phyloP scores from a whole-genome alignment of 495 filamentous ascomycete species.

The Aspergillus haitiensis region DNA sequence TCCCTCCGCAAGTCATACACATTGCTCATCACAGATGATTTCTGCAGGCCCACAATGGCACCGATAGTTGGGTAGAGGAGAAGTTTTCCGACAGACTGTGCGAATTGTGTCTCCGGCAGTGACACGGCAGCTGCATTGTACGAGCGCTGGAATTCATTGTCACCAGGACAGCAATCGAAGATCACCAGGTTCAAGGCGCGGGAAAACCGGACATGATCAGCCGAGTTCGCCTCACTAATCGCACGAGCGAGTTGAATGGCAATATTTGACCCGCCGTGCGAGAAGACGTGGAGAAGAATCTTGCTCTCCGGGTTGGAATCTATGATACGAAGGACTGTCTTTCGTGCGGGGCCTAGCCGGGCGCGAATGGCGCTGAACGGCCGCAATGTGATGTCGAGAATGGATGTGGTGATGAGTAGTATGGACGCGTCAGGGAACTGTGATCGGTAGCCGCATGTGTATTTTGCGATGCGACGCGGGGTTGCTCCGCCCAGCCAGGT shows the following conservation, averaged over 20 bases:
- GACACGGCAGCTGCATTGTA: slow-evolving; percentile 29
- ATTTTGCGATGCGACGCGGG: slow-evolving; percentile 34
- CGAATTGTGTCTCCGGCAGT: slow-evolving; percentile 12
- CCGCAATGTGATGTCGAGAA: slow-evolving; percentile 23
- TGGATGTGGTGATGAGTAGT: slow-evolving; percentile 29
- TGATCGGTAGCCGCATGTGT: slow-evolving; percentile 25
- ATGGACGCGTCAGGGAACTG: slow-evolving; percentile 26
- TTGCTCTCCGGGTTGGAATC: slow-evolving; percentile 13
- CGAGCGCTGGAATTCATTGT: slow-evolving; percentile 27
- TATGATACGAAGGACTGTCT: slow-evolving; percentile 24
- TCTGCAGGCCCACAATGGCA: slow-evolving; percentile 23
- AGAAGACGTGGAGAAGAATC: slow-evolving; percentile 35
- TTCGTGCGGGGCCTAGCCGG: slow-evolving; percentile 25
- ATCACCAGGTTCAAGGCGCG: slow-evolving; percentile 23
- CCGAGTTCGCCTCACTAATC: slow-evolving; percentile 20
- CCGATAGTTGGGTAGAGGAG: slow-evolving; percentile 29
- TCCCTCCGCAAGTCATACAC: slow-evolving; percentile 29
- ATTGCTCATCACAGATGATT: slow-evolving; percentile 23
- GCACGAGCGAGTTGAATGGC: slow-evolving; percentile 29
- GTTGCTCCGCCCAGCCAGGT: slow-evolving; percentile 35
- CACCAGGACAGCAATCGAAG: slow-evolving; percentile 35
- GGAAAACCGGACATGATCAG: slow-evolving; percentile 15
- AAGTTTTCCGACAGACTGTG: slow-evolving; percentile 21
- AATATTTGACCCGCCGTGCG: slow-evolving; percentile 32
- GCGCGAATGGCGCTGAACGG: slow-evolving; percentile 25